Percentiles rank a stretch among this genome's conserved stretches.
Evolutionary conservation across 345 rosid genomes (phyloP).

Genomic region (Eucalyptus erythrocorys): DNA sequence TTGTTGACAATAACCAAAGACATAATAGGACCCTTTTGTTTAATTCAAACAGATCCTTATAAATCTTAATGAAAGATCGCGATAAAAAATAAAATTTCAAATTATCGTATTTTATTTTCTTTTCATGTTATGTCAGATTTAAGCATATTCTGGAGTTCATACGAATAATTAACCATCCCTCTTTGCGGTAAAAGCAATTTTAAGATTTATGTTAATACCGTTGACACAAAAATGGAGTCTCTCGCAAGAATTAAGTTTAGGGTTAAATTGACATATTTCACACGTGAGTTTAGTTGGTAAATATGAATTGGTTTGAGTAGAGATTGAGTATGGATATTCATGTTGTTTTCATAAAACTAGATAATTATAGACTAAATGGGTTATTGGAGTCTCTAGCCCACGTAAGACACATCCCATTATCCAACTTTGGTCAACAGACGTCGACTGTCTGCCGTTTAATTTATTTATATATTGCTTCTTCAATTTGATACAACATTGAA

Average conservation of each 20-base stretch:
- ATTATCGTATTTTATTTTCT: not conserved
- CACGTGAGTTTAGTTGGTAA: not conserved
- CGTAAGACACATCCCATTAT: not conserved
- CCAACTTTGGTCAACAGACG: not conserved
- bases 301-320: not conserved
- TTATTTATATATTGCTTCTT: not conserved
- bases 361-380: not conserved
- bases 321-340: not conserved
- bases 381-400: not conserved
- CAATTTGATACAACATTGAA: not conserved
- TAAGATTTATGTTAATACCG: not conserved
- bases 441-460: not conserved
- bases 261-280: not conserved
- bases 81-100: not conserved
- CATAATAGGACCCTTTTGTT: not conserved
- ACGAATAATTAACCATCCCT: not conserved
- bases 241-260: not conserved
- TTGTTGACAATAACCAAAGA: not conserved
- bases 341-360: not conserved
- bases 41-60: not conserved
- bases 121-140: not conserved
- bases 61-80: not conserved
- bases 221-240: not conserved
- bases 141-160: not conserved
- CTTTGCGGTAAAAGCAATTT: not conserved